These are phyloP conservation scores for Graphilbum sp. DNA, from an alignment of 2,329 filamentous ascomycete species.

Conservation along the genomic window DNA sequence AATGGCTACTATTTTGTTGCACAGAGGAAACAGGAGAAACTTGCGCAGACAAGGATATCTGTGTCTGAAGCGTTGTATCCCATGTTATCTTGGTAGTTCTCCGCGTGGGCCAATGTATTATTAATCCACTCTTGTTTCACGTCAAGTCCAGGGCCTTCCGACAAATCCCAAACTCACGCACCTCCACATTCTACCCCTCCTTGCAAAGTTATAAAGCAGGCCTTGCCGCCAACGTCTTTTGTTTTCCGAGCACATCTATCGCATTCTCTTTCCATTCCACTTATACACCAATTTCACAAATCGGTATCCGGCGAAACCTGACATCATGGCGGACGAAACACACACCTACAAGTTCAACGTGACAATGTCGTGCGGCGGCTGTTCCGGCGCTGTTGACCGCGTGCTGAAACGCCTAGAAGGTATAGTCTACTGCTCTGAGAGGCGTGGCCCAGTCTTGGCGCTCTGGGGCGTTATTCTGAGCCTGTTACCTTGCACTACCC, in stretches of 20 bases:
- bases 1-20: background rate
- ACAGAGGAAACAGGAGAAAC: background rate
- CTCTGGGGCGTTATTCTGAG: too few species aligned
- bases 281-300: background rate
- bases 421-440: too few species aligned
- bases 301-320: background rate
- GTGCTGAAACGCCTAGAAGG: constrained; percentile 86
- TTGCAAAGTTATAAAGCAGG: background rate
- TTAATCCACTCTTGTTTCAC: background rate
- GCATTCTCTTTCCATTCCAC: too few species aligned
- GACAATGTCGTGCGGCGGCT: constrained; percentile 87
- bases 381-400: constrained; percentile 83
- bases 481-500: too few species aligned
- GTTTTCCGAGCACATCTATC: too few species aligned
- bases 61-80: too few species aligned
- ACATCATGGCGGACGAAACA: constrained; percentile 43
- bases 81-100: too few species aligned
- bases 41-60: too few species aligned
- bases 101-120: background rate
- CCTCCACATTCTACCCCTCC: background rate
- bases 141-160: background rate
- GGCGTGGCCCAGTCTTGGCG: background rate
- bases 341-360: constrained; percentile 95
- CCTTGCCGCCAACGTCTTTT: background rate
- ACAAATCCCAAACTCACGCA: background rate